Base-by-base conservation (phyloP, 345 rosid genomes). In the Populus alba region DNA sequence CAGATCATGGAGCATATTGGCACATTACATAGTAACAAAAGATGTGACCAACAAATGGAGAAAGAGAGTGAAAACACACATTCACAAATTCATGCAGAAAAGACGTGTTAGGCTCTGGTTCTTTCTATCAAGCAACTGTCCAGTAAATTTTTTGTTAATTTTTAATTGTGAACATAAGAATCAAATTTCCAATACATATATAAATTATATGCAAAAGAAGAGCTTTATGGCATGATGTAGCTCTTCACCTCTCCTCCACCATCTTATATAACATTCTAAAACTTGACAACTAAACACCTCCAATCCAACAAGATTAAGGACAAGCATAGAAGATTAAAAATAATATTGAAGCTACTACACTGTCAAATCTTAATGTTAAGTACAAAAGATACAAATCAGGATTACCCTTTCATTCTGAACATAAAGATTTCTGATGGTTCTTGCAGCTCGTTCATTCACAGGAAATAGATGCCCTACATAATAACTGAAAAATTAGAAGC, bases 351-450 rank as follows among this genome's bases (percentile, higher is more conserved):
- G 68, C 67, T 18, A 29, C 35, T 18, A 61, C 23, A 31, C 7
- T 17, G n/a, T 22, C 27, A 10, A 17, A 11, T 20, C 57, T 67
- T 66, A 23, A 13, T 67, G 47, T 66, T 12, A 55, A 47, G 70
- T 57, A n/a, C 43, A 43, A 7, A n/a, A 74, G 47, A 37, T 23
- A 78, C 6, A 39, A 66, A 73, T 77, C 6, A 66, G 71, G 62
- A 68, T 85, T 94, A 96, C 97, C 93, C 99, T 92, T 89, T 96
- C 98, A 84, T 96, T 96, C 88, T 92, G 94, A 66, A 94, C 89
- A 82, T 92, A 96, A 59, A 96, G 95, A 82, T 94, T 94, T 76
- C 87, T 85, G 67, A 96, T 88, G 73, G 99, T 96, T 87, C 97
- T 91, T 61, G 90, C 83, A 63, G 99, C 98, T 75, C 98, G 97